phyloP scores from a whole-genome alignment of 768 basidiomycete species.

The Calocybe gangraenosa region DNA sequence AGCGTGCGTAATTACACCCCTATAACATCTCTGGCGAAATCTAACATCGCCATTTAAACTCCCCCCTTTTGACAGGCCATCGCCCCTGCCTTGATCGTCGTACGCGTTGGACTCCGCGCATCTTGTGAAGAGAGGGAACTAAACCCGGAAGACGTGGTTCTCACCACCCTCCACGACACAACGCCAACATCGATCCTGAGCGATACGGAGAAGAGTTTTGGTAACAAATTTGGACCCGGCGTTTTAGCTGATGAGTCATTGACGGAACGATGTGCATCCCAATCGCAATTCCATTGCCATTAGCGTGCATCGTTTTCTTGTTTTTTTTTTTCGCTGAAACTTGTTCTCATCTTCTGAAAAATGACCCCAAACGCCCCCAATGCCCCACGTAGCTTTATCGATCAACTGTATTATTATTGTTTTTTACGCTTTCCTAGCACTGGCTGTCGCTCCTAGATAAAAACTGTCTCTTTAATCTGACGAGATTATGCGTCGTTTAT shows the following conservation, averaged over 20 bases:
- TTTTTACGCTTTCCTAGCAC: too few relatives aligned
- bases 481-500: too few relatives aligned
- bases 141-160: constrained; percentile 15
- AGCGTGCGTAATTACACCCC: constrained; percentile 15
- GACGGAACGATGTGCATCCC: background rate
- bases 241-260: background rate
- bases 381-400: too few relatives aligned
- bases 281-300: background rate
- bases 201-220: constrained; percentile 1
- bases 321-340: too few relatives aligned
- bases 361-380: too few relatives aligned
- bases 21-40: background rate
- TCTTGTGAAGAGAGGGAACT: constrained; percentile 15
- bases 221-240: background rate
- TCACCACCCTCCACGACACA: constrained; percentile 10
- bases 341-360: too few relatives aligned
- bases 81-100: constrained; percentile 20
- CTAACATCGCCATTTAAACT: background rate
- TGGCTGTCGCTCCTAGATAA: too few relatives aligned
- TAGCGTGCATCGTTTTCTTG: too few relatives aligned
- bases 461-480: too few relatives aligned
- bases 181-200: background rate
- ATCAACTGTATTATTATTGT: too few relatives aligned
- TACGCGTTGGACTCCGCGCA: constrained; percentile 21
- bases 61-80: constrained; percentile 14